A percentile compares a stretch with the other conserved stretches of the same genome.
These are phyloP conservation scores for Exophiala alcalophila DNA, from an alignment of 2,329 filamentous ascomycete species.

Conservation along the genomic window DNA sequence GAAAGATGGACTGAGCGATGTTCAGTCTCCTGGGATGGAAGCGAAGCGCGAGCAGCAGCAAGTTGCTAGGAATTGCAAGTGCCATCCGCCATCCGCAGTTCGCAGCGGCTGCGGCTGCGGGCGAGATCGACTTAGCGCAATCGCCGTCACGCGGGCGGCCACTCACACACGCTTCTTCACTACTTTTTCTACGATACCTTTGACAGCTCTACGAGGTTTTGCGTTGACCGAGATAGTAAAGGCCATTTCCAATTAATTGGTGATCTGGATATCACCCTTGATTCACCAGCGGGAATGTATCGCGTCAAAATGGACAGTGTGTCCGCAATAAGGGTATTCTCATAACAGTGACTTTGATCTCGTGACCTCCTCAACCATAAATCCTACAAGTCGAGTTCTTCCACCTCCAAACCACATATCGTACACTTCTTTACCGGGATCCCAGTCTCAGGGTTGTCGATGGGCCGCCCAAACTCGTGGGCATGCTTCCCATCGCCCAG, in stretches of 20 bases:
- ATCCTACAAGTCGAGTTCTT: conserved; percentile 59
- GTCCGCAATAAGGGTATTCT: too few relatives aligned
- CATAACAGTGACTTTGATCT: too few relatives aligned
- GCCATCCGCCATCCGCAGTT: conserved; percentile 8
- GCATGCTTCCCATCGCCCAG: conserved; percentile 71
- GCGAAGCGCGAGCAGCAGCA: conserved; percentile 13
- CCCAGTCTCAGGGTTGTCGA: conserved; percentile 56
- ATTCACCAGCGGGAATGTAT: too few relatives aligned
- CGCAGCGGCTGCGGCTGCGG: conserved; percentile 4
- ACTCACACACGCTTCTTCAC: too few relatives aligned
- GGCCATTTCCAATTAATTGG: too few relatives aligned
- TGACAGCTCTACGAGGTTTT: too few relatives aligned
- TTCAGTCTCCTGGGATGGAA: conserved; percentile 4
- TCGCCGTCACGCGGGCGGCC: too few relatives aligned
- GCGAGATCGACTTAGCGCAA: conserved; percentile 6
- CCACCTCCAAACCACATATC: conserved; percentile 66
- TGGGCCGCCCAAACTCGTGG: conserved; percentile 73
- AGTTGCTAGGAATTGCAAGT: not conserved
- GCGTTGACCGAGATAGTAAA: too few relatives aligned
- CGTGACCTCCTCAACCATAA: too few relatives aligned
- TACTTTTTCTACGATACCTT: too few relatives aligned
- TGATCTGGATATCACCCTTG: too few relatives aligned
- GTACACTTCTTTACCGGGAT: conserved; percentile 67
- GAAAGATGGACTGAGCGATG: conserved; percentile 1
- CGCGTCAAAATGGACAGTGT: too few relatives aligned